Evolutionary conservation across 1,284 basidiomycete genomes (phyloP), one percentile per base, ranked within the genome.

Genomic region (Papiliotrema laurentii): DNA sequence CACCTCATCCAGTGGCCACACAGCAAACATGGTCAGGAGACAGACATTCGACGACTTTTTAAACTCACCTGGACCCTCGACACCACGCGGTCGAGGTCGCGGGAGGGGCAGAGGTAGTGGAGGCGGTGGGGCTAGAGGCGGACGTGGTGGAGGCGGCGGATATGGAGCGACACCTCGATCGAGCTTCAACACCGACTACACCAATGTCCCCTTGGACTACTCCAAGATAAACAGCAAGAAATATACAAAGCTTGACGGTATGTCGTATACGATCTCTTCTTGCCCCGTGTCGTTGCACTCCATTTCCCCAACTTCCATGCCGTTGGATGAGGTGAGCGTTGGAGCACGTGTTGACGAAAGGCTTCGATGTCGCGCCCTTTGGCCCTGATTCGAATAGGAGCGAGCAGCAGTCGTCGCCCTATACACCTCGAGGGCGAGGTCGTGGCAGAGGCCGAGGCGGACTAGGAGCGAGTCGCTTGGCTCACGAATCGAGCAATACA

Each of bases 151-250:
- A 13, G 41, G 49, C 0, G 49, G 50, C 2, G 44, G 51, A 18
- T 43, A 45, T 7, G 55, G 43, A 14, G 46, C 41, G 13, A 4
- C 9, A 5, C n/a, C n/a, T n/a, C 34, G 36, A 38, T 46, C 45
- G 5, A 53, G 51, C 43, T 63, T 60, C 40, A 62, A 60, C 25
- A 55, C 66, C 14, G 68, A 72, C 51, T 74, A 72, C 49, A 53
- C 59, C 2, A 61, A 63, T 45, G 63, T 74, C 26, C 50, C 54
- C 1, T 65, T 74, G 47, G 63, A 72, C 51, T 74, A 74, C 47
- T 45, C 49, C 2, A 49, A 43, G 18, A 45, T 72, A 39, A 71
- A 70, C 45, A 57, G 42, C 5, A 58, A 64, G 55, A 60, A 47
- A 14, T 73, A 73, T 50, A 64, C 56, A 24, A 66, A 63, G 46